Percentiles rank a stretch among this genome's conserved stretches.
Evolutionary conservation across 441 rosid species (phyloP).

Genomic region (Breynia disticha): DNA sequence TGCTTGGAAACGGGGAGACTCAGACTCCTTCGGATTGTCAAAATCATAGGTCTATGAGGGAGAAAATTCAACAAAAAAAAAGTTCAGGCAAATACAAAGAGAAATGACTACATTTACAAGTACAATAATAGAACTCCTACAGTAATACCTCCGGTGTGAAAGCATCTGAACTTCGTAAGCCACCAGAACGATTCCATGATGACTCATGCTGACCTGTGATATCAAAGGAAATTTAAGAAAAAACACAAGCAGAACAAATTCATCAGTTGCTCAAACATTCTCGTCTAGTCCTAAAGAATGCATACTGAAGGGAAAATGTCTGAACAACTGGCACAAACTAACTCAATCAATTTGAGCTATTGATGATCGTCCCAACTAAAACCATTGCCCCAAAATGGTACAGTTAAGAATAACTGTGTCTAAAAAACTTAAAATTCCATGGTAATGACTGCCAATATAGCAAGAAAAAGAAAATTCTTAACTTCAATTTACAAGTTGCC

Average conservation of each 20-base stretch:
- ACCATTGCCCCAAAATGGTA: no score
- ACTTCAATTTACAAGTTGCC: no score
- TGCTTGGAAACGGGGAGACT: constrained; percentile 98
- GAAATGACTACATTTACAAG: constrained; percentile 16
- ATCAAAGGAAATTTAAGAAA: constrained; percentile 16
- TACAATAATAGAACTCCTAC: constrained; percentile 12
- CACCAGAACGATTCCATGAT: constrained; percentile 48
- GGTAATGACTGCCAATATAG: no score
- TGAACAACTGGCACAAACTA: not conserved
- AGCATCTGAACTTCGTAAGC: constrained; percentile 63
- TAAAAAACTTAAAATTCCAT: no score
- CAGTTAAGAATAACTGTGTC: not conserved
- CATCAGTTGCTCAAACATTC: not conserved
- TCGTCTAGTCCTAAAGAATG: not conserved
- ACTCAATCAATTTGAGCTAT: not conserved
- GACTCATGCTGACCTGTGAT: constrained; percentile 42
- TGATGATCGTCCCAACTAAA: no score
- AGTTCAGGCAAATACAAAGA: not conserved
- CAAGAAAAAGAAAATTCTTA: no score
- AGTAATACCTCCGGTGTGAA: constrained; percentile 82
- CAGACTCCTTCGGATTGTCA: constrained; percentile 88
- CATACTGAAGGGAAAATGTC: not conserved
- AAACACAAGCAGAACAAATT: constrained; percentile 14
- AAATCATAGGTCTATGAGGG: constrained; percentile 45
- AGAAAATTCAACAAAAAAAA: constrained; percentile 15